Evolutionary conservation across 441 rosid species (phyloP).

Genomic region (Euphorbia celastroides): DNA sequence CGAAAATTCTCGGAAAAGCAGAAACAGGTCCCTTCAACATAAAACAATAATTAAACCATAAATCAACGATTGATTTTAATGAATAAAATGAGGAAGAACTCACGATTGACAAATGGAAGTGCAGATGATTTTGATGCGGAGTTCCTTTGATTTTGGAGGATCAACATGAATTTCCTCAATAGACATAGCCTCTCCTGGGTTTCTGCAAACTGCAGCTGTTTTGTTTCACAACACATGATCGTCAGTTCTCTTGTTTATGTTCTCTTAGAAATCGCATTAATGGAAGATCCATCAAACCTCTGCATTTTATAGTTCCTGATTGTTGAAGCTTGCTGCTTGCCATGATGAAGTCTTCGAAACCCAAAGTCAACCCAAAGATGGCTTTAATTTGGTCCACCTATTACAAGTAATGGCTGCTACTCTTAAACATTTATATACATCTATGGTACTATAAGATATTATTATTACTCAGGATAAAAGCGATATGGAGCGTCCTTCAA

Average conservation of each 20-base stretch:
- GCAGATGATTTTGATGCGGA: conserved; percentile 61
- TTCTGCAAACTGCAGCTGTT: conserved; percentile 57
- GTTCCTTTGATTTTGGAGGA: conserved; percentile 68
- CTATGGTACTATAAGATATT: too few species aligned
- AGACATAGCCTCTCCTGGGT: conserved; percentile 42
- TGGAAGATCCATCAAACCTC: background rate
- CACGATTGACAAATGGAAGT: conserved; percentile 57
- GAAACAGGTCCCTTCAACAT: conserved; percentile 35
- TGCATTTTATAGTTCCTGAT: background rate
- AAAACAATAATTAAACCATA: background rate
- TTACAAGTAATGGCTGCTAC: too few species aligned
- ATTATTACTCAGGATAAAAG: too few species aligned
- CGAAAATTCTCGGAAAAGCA: conserved; percentile 50
- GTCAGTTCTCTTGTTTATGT: background rate
- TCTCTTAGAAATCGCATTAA: too few species aligned
- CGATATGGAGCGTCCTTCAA: too few species aligned
- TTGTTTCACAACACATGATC: background rate
- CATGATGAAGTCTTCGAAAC: background rate
- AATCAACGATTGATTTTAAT: background rate
- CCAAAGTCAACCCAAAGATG: too few species aligned
- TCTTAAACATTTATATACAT: too few species aligned
- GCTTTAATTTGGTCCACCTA: too few species aligned
- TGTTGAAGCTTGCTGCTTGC: background rate
- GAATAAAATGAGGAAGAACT: too few species aligned
- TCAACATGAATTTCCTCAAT: conserved; percentile 68